Base-by-base conservation (phyloP, 805 yeast species). In the Yarrowia bubula region DNA sequence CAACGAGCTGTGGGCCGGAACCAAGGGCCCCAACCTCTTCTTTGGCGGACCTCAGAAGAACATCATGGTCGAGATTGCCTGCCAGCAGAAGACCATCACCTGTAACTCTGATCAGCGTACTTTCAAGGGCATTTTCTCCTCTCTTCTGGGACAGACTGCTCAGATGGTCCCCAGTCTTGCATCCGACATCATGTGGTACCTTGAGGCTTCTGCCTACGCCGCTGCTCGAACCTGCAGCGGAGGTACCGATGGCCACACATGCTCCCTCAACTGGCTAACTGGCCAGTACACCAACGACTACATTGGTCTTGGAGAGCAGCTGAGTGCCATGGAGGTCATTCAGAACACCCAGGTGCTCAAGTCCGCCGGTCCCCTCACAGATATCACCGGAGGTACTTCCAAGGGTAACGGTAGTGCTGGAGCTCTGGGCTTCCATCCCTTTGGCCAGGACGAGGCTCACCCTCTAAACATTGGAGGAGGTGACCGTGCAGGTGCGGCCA, bases 141-240 rank as follows among this genome's bases (percentile, higher is more conserved):
- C 92, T 67, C 85, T 85, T 71, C 75, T 88, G 67, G 90, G 89
- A 28, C 78, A 83, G 66, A 84, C 91, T 2, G 83, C 87, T 15
- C 77, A 82, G 47, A 75, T 88, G 76, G 85, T 83, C 2, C 90
- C 91, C 2, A 75, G 79, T 43, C 75, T 73, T 55, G 64, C 64
- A 4, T 81, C 79, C 58, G 72, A 75, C 4, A 83, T 88, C 68
- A 77, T 78, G 71, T 67, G 75, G 8, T 76, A 80, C 70, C 70
- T 87, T 41, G 78, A 78, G 35, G 75, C 79, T 37, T 84, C 87
- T 18, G 89, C 90, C 1, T 66, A 68, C 28, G 96, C 86, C 32
- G 96, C 96, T 0, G 93, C 92, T 1, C 76, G 77, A 58, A 83
- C 93, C 0, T 90, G 97, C 76, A 78, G 86, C 1, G 97, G 97